Base-by-base conservation (phyloP, 1,284 basidiomycete species). In the Naganishia albida region DNA sequence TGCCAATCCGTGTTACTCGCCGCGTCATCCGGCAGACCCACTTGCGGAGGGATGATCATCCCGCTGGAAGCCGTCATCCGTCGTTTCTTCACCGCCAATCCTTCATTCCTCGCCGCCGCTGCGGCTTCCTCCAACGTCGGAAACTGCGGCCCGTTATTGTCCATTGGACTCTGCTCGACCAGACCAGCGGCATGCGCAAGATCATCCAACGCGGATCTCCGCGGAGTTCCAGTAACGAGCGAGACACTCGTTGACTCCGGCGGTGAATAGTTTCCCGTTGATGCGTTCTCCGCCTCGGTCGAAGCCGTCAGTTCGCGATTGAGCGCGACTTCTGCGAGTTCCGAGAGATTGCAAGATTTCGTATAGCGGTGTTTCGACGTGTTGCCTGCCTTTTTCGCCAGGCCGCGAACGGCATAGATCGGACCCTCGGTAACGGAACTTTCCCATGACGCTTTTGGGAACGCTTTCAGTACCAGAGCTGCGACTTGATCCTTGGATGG, bases 401-500 rank as follows among this genome's bases (percentile, higher is more conserved):
- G 39, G 23, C 67, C 67, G 23, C 59, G 59, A 23, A 68, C 60
- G 53, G 65, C 53, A 40, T 68, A 60, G 42, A 59, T 62, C n/a
- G 55, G 62, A 15, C 63, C 63, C 23, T 67, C 63, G 20, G 63
- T 56, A n/a, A 60, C 46, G 16, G 59, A 46, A 16, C 52, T 57
- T 40, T 68, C 63, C 67, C 67, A 68, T 18, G 48, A 49, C 3
- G 63, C 64, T 25, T 60, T 38, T 2, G 67, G 67, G 34, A 68
- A 68, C 12, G 67, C 67, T 59, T 68, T 54, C 26, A 65, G 23
- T 12, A 68, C 67, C 16, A 68, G 48, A 30, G 44, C 65, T 16
- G 64, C 54, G 12, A 68, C 59, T 52, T 68, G 63, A 50, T 68
- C 67, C 30, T 68, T 65, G 7, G 67, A 68, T n/a, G 67, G 67